Evolutionary conservation across 352 stramenopile species (phyloP), one percentile per base, ranked within the genome.

Genomic region (Paralagenidium karlingii): DNA sequence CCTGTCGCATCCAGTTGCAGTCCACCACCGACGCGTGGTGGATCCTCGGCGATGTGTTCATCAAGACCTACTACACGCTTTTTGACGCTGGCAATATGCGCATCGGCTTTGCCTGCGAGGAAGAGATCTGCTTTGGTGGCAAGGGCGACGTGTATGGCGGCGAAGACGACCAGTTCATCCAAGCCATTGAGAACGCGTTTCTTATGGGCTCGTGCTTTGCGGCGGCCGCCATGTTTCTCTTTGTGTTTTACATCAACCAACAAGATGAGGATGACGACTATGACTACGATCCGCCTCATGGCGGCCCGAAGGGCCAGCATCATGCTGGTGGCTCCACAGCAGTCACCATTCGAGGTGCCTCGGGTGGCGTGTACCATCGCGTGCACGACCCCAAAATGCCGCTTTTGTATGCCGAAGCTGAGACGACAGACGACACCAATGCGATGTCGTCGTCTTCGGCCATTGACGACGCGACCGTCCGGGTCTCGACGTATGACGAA

Each of bases 1-100:
- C 81, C 43, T 94, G 80, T 57, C 63, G 71, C 18, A 38, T 94
- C 24, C 77, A 90, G 57, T 57, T 92, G 27, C 75, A 91, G 58
- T 63, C 64, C 3, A 83, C 71, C 18, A 47, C 45, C 15, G 76
- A 89, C 38, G 57, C 74, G 48, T 94, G 74, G 67, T 94, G 81
- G 81, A 90, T 94, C 54, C 63, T 94, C 13, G 81, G 81, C 8
- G 81, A 94, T 41, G 64, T 92, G 24, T 93, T 94, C 49, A 79
- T 93, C 43, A 89, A 94, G 62, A 89, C 77, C 18, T 93, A 94
- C 69, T 93, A 93, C 60, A 92, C 81, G 20, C 51, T 94, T n/a
- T 94, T 92, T 36, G 81, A 94, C 41, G 78, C 62, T n/a, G 59
- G 82, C 30, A 84, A 85, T 40, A 81, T 91, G 60, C 77, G 81